phyloP scores from a whole-genome alignment of 1,284 basidiomycete species.

The Ceratobasidium papillatum region DNA sequence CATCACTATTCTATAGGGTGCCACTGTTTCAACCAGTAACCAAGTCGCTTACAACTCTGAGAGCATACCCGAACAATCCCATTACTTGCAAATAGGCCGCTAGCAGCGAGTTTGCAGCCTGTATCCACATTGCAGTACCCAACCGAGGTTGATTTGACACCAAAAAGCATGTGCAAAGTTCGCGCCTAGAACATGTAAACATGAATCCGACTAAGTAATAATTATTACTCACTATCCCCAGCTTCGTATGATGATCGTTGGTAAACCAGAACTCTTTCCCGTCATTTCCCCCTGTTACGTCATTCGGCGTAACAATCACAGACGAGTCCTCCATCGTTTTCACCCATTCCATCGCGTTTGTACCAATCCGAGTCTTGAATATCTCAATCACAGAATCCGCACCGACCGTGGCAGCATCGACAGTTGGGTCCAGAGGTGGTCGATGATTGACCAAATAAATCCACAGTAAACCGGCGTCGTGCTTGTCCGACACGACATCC shows the following conservation, averaged over 20 bases:
- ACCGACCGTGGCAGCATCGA: conserved; percentile 57
- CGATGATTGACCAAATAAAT: conserved; percentile 79
- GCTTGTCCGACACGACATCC: too few species aligned
- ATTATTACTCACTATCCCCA: conserved; percentile 59
- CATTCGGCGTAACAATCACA: conserved; percentile 72
- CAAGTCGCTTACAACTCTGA: background rate
- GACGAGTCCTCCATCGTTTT: conserved; percentile 64
- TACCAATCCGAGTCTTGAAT: conserved; percentile 65
- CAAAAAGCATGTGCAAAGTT: conserved; percentile 41
- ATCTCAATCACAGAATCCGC: conserved; percentile 77
- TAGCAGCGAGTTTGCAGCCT: conserved; percentile 66
- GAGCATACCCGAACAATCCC: conserved; percentile 61
- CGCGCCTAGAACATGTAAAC: too few species aligned
- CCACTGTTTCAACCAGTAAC: background rate
- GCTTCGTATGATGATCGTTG: conserved; percentile 68
- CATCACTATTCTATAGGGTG: conserved; percentile 53
- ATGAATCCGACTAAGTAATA: conserved; percentile 60
- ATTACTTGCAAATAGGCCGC: conserved; percentile 59
- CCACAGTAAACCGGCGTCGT: too few species aligned
- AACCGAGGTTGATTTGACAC: conserved; percentile 55
- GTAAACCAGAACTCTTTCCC: conserved; percentile 71
- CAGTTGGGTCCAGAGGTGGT: conserved; percentile 52
- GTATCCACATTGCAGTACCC: conserved; percentile 65
- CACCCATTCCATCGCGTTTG: conserved; percentile 60
- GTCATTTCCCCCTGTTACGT: conserved; percentile 69